A percentile compares a stretch with the other conserved stretches of the same genome.
Evolutionary conservation across 2,329 filamentous ascomycete species (phyloP).

Genomic region (Ploettnerulaceae sp.): DNA sequence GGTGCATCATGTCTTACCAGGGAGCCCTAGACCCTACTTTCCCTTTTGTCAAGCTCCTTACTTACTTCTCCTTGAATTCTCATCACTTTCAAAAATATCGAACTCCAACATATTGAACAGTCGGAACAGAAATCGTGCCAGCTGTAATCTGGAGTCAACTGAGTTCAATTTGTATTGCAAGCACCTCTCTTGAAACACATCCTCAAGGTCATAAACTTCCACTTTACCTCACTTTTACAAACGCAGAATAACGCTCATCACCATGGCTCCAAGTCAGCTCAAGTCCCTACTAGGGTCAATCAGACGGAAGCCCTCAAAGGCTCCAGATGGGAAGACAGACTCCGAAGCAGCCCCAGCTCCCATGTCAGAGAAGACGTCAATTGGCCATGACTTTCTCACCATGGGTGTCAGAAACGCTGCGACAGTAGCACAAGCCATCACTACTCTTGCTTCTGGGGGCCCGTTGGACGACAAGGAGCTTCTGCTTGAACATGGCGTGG

Average conservation of each 20-base stretch:
- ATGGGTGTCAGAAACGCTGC: conserved; percentile 37
- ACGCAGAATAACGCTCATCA: too few relatives aligned
- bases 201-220: too few relatives aligned
- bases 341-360: conserved; percentile 33
- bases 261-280: conserved; percentile 34
- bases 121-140: too few relatives aligned
- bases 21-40: neutral
- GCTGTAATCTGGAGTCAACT: too few relatives aligned
- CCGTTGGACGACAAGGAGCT: conserved; percentile 44
- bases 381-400: conserved; percentile 39
- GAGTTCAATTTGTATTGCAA: too few relatives aligned
- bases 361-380: conserved; percentile 37
- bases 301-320: conserved; percentile 41
- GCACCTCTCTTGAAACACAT: neutral
- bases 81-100: neutral
- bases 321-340: conserved; percentile 44
- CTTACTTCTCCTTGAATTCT: neutral
- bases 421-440: conserved; percentile 38
- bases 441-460: conserved; percentile 40
- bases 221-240: neutral
- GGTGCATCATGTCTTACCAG: conserved; percentile 1
- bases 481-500: conserved; percentile 46
- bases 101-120: too few relatives aligned
- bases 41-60: neutral
- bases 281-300: conserved; percentile 42